Percentiles rank a stretch among this genome's conserved stretches.
These are phyloP conservation scores for Blumeria hordei DNA, from an alignment of 2,329 filamentous ascomycete species.

Conservation along the genomic window DNA sequence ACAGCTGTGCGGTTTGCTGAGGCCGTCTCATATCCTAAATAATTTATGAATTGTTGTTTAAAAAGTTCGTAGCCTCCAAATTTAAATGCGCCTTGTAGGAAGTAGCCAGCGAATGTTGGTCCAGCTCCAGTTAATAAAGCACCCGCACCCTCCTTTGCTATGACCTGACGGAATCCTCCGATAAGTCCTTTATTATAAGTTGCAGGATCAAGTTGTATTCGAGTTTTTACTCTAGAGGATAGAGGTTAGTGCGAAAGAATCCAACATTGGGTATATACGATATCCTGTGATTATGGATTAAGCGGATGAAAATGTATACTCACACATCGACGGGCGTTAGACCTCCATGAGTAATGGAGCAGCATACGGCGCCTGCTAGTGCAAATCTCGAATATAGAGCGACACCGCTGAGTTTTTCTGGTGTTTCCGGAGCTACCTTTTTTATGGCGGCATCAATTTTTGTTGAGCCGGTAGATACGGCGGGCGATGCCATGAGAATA, in stretches of 20 bases:
- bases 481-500: conserved; percentile 5
- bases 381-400: conserved; percentile 87
- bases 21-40: conserved; percentile 53
- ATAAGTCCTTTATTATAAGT: conserved; percentile 79
- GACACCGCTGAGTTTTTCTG: conserved; percentile 31
- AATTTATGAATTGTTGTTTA: conserved; percentile 75
- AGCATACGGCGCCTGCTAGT: conserved; percentile 93
- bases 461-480: conserved; percentile 12
- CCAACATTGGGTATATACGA: neutral
- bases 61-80: conserved; percentile 92
- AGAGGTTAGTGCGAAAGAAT: conserved; percentile 3
- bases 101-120: conserved; percentile 73
- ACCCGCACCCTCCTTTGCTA: conserved; percentile 62
- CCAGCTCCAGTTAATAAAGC: conserved; percentile 70
- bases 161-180: conserved; percentile 68
- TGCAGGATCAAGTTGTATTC: conserved; percentile 74
- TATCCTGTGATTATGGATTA: too few species aligned
- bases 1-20: conserved; percentile 58
- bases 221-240: conserved; percentile 60
- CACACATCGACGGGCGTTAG: conserved; percentile 99
- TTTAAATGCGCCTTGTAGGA: conserved; percentile 84
- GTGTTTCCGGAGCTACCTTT: conserved; percentile 12
- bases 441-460: conserved; percentile 15
- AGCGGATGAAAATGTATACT: conserved; percentile 20
- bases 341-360: conserved; percentile 88